These are phyloP conservation scores for Lodderomyces margitis DNA, from an alignment of 1,139 yeast species.

Conservation along the genomic window DNA sequence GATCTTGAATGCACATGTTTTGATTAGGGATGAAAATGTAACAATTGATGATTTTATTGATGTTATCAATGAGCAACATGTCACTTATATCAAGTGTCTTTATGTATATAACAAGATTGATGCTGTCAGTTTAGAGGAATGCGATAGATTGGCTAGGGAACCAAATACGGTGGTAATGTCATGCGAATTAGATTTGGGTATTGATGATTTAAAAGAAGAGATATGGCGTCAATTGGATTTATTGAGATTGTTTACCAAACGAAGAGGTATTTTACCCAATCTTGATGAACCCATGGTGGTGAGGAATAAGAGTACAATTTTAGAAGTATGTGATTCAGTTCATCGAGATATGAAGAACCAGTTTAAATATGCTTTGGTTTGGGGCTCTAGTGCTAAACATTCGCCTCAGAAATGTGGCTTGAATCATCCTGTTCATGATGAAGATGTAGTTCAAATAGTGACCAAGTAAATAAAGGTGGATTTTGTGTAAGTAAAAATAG, in stretches of 20 bases:
- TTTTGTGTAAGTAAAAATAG: no score
- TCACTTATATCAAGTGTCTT: slow-evolving; percentile 85
- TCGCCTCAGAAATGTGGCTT: slow-evolving; percentile 97
- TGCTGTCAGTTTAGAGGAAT: slow-evolving; percentile 92
- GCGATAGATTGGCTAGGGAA: slow-evolving; percentile 85
- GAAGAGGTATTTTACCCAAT: slow-evolving; percentile 76
- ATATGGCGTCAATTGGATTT: slow-evolving; percentile 88
- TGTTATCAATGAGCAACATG: slow-evolving; percentile 80
- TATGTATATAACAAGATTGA: slow-evolving; percentile 95
- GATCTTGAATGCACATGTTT: slow-evolving; percentile 89
- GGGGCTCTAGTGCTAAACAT: slow-evolving; percentile 96
- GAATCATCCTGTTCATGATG: slow-evolving; percentile 79
- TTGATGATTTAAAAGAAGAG: slow-evolving; percentile 84
- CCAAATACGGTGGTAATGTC: slow-evolving; percentile 94
- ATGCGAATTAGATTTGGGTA: slow-evolving; percentile 82
- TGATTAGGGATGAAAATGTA: slow-evolving; percentile 83
- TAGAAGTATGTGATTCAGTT: slow-evolving; percentile 86
- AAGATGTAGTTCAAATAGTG: slow-evolving; percentile 89
- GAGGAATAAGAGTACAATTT: slow-evolving; percentile 71
- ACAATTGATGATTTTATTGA: slow-evolving; percentile 95
- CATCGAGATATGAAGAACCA: slow-evolving; percentile 91
- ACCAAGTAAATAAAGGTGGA: no score
- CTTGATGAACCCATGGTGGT: slow-evolving; percentile 91
- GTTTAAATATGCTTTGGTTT: slow-evolving; percentile 90
- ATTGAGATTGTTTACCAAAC: slow-evolving; percentile 79